phyloP scores from a whole-genome alignment of 176 grass and related monocot genomes.

The Oryza coarctata region DNA sequence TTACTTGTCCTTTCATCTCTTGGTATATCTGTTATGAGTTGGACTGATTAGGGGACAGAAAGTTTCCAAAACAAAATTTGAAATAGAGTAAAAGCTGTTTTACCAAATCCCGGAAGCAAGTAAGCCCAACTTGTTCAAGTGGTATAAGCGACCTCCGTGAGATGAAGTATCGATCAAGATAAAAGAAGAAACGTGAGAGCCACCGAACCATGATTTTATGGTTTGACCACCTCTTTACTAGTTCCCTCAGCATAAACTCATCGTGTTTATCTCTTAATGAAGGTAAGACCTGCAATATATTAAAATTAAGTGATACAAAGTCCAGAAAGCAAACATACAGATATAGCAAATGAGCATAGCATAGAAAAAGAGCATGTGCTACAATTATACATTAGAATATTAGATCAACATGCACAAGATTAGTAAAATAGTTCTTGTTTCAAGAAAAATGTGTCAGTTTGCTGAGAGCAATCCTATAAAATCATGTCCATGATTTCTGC shows the following conservation, averaged over 20 bases:
- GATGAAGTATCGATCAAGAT: conserved; percentile 93
- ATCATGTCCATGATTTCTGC: neutral
- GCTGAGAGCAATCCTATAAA: neutral
- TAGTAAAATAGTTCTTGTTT: neutral
- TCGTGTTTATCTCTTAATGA: conserved; percentile 90
- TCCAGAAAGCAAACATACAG: neutral
- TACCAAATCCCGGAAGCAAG: conserved; percentile 82
- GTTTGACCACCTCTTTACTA: conserved; percentile 84
- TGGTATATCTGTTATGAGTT: conserved; percentile 65
- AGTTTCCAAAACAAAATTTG: neutral
- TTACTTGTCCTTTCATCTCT: conserved; percentile 86
- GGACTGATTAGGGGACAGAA: conserved; percentile 6
- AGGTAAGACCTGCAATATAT: conserved; percentile 66
- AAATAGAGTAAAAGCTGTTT: neutral
- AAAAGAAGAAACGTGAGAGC: conserved; percentile 85
- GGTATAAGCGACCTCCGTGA: conserved; percentile 60
- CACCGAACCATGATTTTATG: conserved; percentile 96
- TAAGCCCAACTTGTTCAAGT: conserved; percentile 81
- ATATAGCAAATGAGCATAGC: neutral
- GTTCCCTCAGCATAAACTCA: conserved; percentile 86
- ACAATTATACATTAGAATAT: neutral
- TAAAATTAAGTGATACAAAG: neutral
- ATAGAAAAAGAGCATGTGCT: neutral
- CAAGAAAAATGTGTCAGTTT: neutral
- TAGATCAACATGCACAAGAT: neutral